Conservation (phyloP, 2,329 filamentous ascomycete genomes). For the Pestalotiopsis sp. region DNA sequence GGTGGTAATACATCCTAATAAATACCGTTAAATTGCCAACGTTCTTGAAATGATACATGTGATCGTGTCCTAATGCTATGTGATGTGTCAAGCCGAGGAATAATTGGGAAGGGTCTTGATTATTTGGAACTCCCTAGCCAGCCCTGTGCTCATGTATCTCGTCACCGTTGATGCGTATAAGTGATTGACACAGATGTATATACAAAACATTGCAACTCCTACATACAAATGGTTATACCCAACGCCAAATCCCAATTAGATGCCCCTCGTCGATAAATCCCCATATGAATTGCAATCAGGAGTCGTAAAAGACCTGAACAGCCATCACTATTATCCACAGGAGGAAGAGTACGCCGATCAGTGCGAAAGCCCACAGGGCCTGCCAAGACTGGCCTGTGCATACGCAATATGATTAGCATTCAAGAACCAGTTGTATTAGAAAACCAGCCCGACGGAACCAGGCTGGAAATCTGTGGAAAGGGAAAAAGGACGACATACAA, state of each 20-base stretch:
- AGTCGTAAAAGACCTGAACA: slow-evolving; percentile 60
- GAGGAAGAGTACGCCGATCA: slow-evolving; percentile 62
- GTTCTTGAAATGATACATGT: neutral
- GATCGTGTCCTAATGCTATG: too few relatives aligned
- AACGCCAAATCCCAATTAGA: neutral
- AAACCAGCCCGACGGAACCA: neutral
- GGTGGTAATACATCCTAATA: neutral
- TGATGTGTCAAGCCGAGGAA: too few relatives aligned
- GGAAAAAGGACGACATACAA: slow-evolving; percentile 46
- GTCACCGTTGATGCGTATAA: too few relatives aligned
- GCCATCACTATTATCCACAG: slow-evolving; percentile 73
- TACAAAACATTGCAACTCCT: too few relatives aligned
- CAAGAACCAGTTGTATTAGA: too few relatives aligned
- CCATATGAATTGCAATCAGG: slow-evolving; percentile 10
- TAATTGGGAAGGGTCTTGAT: too few relatives aligned
- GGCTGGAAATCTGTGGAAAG: neutral
- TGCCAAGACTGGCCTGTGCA: slow-evolving; percentile 62
- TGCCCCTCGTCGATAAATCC: neutral
- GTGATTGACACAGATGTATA: too few relatives aligned
- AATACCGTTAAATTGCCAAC: neutral
- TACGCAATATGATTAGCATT: slow-evolving; percentile 25
- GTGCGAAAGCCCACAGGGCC: slow-evolving; percentile 63
- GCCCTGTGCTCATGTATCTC: too few relatives aligned
- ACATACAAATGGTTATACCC: neutral
- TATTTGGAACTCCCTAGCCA: too few relatives aligned